A percentile compares a stretch with the other conserved stretches of the same genome.
Evolutionary conservation across 495 filamentous ascomycete species (phyloP).

Genomic region (Aspergillus bridgeri): DNA sequence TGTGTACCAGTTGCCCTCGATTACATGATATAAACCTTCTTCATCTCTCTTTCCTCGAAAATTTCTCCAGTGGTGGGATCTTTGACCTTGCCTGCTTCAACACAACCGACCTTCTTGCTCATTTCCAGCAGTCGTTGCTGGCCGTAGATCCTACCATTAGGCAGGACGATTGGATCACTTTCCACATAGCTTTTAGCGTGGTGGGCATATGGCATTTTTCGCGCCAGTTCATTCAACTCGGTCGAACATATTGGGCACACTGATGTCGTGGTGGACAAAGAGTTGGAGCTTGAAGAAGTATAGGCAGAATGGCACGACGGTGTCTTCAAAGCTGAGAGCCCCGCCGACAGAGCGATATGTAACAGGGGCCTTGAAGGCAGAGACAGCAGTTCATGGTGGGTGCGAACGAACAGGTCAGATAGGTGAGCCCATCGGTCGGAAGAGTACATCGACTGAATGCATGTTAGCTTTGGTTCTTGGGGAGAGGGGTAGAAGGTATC

Average conservation of each 20-base stretch:
- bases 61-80: constrained; percentile 76
- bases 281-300: constrained; percentile 55
- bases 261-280: constrained; percentile 55
- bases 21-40: constrained; percentile 88
- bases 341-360: constrained; percentile 86
- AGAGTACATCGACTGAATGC: constrained; percentile 65
- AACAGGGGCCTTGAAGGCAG: constrained; percentile 81
- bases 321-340: constrained; percentile 92
- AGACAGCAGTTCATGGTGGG: constrained; percentile 83
- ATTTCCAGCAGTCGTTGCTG: constrained; percentile 68
- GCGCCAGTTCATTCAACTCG: constrained; percentile 87
- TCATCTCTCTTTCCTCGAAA: constrained; percentile 57
- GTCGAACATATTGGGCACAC: constrained; percentile 94
- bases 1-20: not conserved
- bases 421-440: constrained; percentile 68
- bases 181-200: constrained; percentile 92
- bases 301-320: constrained; percentile 81
- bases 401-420: constrained; percentile 76
- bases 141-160: constrained; percentile 85
- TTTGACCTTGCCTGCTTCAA: constrained; percentile 61
- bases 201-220: constrained; percentile 86
- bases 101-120: constrained; percentile 59
- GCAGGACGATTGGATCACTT: constrained; percentile 78
- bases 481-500: not conserved
- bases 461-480: not conserved